phyloP scores from a whole-genome alignment of 1,139 yeast genomes.

The Nakaseomyces delphensis region DNA sequence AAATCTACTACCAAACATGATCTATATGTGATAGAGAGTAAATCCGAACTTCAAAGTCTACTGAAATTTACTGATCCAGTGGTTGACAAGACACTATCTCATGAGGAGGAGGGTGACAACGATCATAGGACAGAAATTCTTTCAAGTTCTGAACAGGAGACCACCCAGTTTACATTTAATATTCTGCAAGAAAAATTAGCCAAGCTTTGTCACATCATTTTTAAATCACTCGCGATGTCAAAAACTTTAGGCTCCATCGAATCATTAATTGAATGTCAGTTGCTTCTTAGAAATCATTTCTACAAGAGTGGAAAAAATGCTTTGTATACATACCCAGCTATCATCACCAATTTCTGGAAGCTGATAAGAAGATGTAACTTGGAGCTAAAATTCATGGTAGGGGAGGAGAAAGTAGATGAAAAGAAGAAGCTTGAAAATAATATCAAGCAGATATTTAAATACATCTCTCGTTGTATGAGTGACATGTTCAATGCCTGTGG shows the following conservation, averaged over 20 bases:
- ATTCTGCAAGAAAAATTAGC: constrained; percentile 58
- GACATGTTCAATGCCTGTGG: constrained; percentile 54
- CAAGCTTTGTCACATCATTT: constrained; percentile 36
- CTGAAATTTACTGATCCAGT: constrained; percentile 14
- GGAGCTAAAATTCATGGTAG: constrained; percentile 8
- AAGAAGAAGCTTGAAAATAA: constrained; percentile 9
- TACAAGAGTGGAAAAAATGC: constrained; percentile 48
- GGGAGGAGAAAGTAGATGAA: constrained; percentile 7
- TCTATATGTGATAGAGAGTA: constrained; percentile 11
- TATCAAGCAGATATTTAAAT: constrained; percentile 50
- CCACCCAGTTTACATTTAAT: constrained; percentile 12
- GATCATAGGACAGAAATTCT: neutral
- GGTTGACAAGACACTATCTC: constrained; percentile 7
- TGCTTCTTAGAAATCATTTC: constrained; percentile 48
- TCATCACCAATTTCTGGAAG: constrained; percentile 52
- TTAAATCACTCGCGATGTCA: constrained; percentile 8
- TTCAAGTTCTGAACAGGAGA: neutral
- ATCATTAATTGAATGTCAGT: constrained; percentile 39
- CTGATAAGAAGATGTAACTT: constrained; percentile 47
- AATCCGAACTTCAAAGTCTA: constrained; percentile 15
- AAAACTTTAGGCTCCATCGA: constrained; percentile 40
- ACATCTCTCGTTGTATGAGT: constrained; percentile 59
- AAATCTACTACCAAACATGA: neutral
- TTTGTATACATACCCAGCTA: constrained; percentile 64
- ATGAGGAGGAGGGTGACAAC: neutral